Base-by-base conservation (phyloP, 257 asterid genomes). In the Salvia splendens region DNA sequence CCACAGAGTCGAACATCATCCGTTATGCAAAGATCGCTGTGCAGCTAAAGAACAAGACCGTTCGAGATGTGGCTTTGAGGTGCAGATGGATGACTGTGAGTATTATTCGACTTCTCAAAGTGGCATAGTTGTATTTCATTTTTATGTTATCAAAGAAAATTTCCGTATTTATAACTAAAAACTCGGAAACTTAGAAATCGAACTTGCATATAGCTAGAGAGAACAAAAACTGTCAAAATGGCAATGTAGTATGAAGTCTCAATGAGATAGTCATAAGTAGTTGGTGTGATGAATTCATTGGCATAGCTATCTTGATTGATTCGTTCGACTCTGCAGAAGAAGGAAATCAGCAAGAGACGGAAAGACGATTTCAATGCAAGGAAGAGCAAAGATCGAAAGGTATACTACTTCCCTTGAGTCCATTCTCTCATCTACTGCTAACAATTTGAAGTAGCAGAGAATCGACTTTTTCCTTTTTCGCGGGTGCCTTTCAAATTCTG, bases 51-150 rank as follows among this genome's bases (percentile, higher is more conserved):
- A 86, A 79, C 69, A 93, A 93, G 83, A 90, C 96, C 5, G 96
- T 93, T 4, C 88, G 99, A 1, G 99, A 93, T 70, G 99, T 93
- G 73, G 99, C 99, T 49, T 68, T 93, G 72, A 96, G 99, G 48
- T 93, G 89, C 84, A 83, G 86, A 84, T 93, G 99, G 99, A 90
- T 91, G 95, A 79, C 84, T 51, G 99, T 93, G 73, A 76, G 92
- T 80, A 65, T 55, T 56, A 64, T 28, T 38, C 36, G 12, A 64
- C 41, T 57, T 16, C 52, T 38, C 32, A 14, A 50, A 59, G 41
- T 61, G 35, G 49, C 51, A 14, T 33, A 30, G 15, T 12, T 11
- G 16, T 54, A 46, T 47, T 16, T 53, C 20, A 3, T 40, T 24
- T 24, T 24, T 48, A 5, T 61, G 45, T 61, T 7, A 16, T 65